These are phyloP conservation scores for Vaccinium corymbosum DNA, from an alignment of 148 eudicot species.

Conservation along the genomic window DNA sequence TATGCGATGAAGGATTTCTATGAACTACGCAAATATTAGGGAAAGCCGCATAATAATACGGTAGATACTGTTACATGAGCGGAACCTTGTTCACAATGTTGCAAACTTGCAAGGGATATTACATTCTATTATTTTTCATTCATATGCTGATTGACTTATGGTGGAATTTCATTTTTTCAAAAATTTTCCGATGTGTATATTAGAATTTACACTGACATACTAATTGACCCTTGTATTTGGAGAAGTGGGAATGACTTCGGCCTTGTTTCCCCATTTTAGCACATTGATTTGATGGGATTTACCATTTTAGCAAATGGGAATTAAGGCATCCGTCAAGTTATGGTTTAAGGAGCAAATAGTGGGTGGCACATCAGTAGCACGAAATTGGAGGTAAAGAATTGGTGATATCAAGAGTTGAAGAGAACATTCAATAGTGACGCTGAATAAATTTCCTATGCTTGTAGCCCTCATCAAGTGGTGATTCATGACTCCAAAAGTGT, in stretches of 20 bases:
- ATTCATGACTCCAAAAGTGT: not conserved
- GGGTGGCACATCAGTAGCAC: not conserved
- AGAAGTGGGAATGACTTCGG: not conserved
- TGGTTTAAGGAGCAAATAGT: not conserved
- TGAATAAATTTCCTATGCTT: not conserved
- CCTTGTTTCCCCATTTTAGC: too few species aligned
- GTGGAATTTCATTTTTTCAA: too few species aligned
- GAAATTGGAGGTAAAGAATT: not conserved
- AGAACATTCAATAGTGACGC: not conserved
- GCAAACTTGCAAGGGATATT: not conserved
- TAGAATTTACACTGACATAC: too few species aligned
- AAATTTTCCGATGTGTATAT: too few species aligned
- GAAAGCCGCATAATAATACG: not conserved
- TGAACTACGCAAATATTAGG: not conserved
- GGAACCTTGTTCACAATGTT: not conserved
- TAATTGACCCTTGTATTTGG: too few species aligned
- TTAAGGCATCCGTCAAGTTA: not conserved
- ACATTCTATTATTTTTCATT: not conserved
- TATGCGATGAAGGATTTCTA: not conserved
- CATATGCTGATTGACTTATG: too few species aligned
- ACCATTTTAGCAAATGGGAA: too few species aligned
- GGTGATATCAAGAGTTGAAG: not conserved
- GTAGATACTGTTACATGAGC: not conserved
- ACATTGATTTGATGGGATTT: too few species aligned
- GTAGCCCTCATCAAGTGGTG: not conserved